Evolutionary conservation across 1,284 basidiomycete genomes (phyloP).

Genomic region (Grifola frondosa): DNA sequence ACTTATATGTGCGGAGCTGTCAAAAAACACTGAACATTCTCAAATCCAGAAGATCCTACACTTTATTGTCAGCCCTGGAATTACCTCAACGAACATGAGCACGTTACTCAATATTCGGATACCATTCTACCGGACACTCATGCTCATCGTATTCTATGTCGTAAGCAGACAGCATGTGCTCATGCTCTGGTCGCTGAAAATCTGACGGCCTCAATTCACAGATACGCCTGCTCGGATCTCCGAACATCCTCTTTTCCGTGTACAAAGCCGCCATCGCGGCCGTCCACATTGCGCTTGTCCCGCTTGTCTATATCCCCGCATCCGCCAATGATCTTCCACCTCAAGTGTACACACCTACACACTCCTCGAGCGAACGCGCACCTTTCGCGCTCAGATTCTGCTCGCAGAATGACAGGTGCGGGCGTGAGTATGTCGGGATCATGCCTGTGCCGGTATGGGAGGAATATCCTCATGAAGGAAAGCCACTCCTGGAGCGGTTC

Average conservation of each 20-base stretch:
- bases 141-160: slow-evolving; percentile 65
- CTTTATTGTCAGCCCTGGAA: slow-evolving; percentile 72
- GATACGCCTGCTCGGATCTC: slow-evolving; percentile 68
- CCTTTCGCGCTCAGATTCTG: slow-evolving; percentile 48
- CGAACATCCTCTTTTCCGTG: slow-evolving; percentile 56
- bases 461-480: slow-evolving; percentile 43
- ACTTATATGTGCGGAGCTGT: slow-evolving; percentile 63
- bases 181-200: not conserved
- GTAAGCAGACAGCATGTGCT: too few relatives aligned
- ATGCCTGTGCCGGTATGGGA: slow-evolving; percentile 52
- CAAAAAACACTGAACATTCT: slow-evolving; percentile 38
- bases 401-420: slow-evolving; percentile 56
- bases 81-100: slow-evolving; percentile 59
- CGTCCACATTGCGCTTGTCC: slow-evolving; percentile 60
- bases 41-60: slow-evolving; percentile 54
- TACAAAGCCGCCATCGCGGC: slow-evolving; percentile 66
- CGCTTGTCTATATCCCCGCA: slow-evolving; percentile 46
- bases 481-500: slow-evolving; percentile 50
- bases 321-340: slow-evolving; percentile 1
- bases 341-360: too few relatives aligned
- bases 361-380: slow-evolving; percentile 5
- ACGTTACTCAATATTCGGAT: slow-evolving; percentile 18
- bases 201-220: slow-evolving; percentile 28
- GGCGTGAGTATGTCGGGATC: slow-evolving; percentile 51
- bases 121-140: slow-evolving; percentile 36